Evolutionary conservation across 768 basidiomycete species (phyloP).

Genomic region (Hygrocybe punicea): DNA sequence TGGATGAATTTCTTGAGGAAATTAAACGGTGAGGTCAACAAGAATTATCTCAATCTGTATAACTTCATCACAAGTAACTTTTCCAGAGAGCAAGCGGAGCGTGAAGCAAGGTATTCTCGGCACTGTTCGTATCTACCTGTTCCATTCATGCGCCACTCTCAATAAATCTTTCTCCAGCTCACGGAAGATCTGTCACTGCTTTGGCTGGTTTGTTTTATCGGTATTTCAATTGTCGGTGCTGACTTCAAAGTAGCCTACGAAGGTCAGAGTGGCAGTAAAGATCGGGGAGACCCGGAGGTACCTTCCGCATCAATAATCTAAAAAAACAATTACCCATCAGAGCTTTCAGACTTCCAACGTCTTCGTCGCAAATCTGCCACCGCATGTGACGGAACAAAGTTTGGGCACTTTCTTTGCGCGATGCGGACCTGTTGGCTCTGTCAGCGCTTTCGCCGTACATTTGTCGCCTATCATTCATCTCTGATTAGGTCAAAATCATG

Average conservation of each 20-base stretch:
- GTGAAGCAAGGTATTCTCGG: slow-evolving; percentile 80
- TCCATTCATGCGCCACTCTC: neutral
- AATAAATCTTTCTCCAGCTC: slow-evolving; percentile 34
- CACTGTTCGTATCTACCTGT: slow-evolving; percentile 44
- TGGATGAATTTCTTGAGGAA: slow-evolving; percentile 95
- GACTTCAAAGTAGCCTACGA: slow-evolving; percentile 62
- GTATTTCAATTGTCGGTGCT: neutral
- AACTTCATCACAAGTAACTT: slow-evolving; percentile 5
- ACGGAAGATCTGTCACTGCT: slow-evolving; percentile 81
- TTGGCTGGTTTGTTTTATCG: slow-evolving; percentile 61
- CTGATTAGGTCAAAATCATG: slow-evolving; percentile 86
- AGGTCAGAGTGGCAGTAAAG: slow-evolving; percentile 84
- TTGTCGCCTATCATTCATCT: neutral
- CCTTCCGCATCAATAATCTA: slow-evolving; percentile 11
- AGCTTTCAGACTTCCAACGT: slow-evolving; percentile 80
- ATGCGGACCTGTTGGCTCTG: slow-evolving; percentile 89
- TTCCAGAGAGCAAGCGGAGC: slow-evolving; percentile 84
- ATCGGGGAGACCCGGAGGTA: slow-evolving; percentile 84
- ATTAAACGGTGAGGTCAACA: slow-evolving; percentile 69
- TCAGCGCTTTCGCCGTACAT: slow-evolving; percentile 35
- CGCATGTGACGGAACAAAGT: slow-evolving; percentile 78
- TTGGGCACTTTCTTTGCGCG: slow-evolving; percentile 91
- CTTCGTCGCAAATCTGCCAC: slow-evolving; percentile 91
- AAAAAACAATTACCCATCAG: neutral
- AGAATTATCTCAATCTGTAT: neutral